Conservation (phyloP, 1,139 yeast genomes). For the Yamadazyma songkhlaensis region DNA sequence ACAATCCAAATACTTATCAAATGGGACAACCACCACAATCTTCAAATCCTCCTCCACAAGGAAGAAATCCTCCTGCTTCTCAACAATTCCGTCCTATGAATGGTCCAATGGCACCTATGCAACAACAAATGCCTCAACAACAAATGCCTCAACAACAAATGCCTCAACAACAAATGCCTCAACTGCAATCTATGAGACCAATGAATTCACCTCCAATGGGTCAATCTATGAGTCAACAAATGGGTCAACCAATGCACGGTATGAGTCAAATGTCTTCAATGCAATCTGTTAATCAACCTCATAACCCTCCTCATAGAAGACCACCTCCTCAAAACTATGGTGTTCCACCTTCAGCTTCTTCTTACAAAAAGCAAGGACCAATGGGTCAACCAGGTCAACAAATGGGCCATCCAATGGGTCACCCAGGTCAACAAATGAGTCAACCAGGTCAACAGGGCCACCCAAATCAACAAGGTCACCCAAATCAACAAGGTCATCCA, state of each 20-base stretch:
- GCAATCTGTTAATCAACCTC: background rate
- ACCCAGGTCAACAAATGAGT: background rate
- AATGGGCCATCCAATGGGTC: constrained; percentile 1
- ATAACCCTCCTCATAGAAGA: constrained; percentile 6
- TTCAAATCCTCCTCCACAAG: constrained; percentile 4
- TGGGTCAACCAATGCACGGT: background rate
- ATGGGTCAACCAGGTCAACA: constrained; percentile 4
- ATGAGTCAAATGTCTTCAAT: too few relatives aligned
- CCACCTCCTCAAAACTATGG: constrained; percentile 12
- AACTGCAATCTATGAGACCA: background rate
- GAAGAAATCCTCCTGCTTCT: background rate
- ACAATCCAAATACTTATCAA: constrained; percentile 8
- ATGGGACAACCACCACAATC: constrained; percentile 4
- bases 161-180: constrained; percentile 3
- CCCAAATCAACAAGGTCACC: too few relatives aligned
- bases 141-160: too few relatives aligned
- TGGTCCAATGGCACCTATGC: background rate
- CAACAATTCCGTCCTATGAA: constrained; percentile 5
- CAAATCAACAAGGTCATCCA: constrained; percentile 1
- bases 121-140: constrained; percentile 6
- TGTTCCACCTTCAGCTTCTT: constrained; percentile 10
- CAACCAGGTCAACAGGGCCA: constrained; percentile 4
- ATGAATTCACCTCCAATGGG: constrained; percentile 18
- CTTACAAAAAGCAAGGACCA: constrained; percentile 5
- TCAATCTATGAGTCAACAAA: constrained; percentile 2